Conservation (phyloP, 805 yeast species). For the Saturnispora quitensis region DNA sequence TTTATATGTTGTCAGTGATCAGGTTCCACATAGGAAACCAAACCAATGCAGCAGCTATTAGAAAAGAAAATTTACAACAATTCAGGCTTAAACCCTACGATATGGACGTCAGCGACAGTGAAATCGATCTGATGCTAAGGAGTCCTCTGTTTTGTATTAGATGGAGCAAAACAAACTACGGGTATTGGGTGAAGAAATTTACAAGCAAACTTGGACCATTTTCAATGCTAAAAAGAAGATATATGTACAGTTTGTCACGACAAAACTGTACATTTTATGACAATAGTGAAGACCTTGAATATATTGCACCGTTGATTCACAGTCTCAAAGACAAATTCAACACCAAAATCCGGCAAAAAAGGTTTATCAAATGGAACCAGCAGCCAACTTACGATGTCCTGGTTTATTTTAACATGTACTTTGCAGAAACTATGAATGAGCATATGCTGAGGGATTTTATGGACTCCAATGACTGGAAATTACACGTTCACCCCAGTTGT, state of each 20-base stretch:
- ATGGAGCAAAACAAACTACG: conserved; percentile 3
- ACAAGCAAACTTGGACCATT: not conserved
- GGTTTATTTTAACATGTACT: not conserved
- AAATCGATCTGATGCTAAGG: not conserved
- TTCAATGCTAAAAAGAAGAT: not conserved
- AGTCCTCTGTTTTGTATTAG: not conserved
- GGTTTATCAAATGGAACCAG: conserved; percentile 2
- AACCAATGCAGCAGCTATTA: not conserved
- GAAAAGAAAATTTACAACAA: not conserved
- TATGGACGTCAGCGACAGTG: conserved; percentile 1
- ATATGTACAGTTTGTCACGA: not conserved
- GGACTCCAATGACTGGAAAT: not conserved
- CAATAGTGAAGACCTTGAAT: not conserved
- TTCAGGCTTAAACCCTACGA: not conserved
- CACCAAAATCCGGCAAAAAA: not conserved
- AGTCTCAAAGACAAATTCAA: not conserved
- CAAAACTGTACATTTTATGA: not conserved
- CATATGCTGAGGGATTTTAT: conserved; percentile 2
- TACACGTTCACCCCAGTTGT: not conserved
- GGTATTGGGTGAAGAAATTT: conserved; percentile 1
- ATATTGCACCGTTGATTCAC: not conserved
- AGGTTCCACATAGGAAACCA: conserved; percentile 1
- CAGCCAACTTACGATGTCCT: not conserved
- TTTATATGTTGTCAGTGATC: not conserved
- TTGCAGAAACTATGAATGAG: not conserved